These are phyloP conservation scores for Pouteria campechiana DNA, from an alignment of 179 eudicot genomes.

Conservation along the genomic window DNA sequence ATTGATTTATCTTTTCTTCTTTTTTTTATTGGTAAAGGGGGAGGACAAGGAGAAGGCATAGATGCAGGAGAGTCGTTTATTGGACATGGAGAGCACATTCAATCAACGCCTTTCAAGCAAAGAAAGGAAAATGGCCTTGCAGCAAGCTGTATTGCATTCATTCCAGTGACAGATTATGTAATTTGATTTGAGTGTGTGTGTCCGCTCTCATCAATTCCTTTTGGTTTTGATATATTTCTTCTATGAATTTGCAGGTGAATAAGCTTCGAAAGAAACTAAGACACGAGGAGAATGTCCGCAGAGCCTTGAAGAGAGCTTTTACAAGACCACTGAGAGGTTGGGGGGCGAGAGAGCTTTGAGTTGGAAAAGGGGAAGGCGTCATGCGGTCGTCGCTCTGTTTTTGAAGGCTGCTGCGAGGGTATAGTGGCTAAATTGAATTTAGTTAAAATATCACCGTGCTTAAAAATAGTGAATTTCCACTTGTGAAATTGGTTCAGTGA, in stretches of 20 bases:
- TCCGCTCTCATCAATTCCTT: neutral
- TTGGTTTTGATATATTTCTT: neutral
- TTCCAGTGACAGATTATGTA: neutral
- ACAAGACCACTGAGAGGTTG: slow-evolving; percentile 70
- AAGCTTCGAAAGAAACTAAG: slow-evolving; percentile 69
- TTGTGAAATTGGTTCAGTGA: too few relatives aligned
- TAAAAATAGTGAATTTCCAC: too few relatives aligned
- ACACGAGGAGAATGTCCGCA: slow-evolving; percentile 83
- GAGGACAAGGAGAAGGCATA: slow-evolving; percentile 24
- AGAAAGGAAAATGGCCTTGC: slow-evolving; percentile 57
- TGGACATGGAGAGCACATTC: slow-evolving; percentile 36
- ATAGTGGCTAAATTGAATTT: too few relatives aligned
- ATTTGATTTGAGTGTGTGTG: neutral
- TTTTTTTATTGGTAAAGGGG: neutral
- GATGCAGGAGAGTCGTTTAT: slow-evolving; percentile 27
- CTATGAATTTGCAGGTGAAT: slow-evolving; percentile 53
- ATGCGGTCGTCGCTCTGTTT: too few relatives aligned
- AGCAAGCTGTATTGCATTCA: slow-evolving; percentile 58
- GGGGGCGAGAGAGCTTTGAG: too few relatives aligned
- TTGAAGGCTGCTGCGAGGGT: too few relatives aligned
- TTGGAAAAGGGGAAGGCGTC: too few relatives aligned
- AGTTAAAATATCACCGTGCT: too few relatives aligned
- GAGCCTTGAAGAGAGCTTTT: slow-evolving; percentile 81
- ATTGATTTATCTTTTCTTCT: neutral
- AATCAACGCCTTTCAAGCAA: slow-evolving; percentile 28